Percentiles rank a stretch among this genome's conserved stretches.
phyloP scores from a whole-genome alignment of 306 rosid genomes.

The Rosa chinensis region DNA sequence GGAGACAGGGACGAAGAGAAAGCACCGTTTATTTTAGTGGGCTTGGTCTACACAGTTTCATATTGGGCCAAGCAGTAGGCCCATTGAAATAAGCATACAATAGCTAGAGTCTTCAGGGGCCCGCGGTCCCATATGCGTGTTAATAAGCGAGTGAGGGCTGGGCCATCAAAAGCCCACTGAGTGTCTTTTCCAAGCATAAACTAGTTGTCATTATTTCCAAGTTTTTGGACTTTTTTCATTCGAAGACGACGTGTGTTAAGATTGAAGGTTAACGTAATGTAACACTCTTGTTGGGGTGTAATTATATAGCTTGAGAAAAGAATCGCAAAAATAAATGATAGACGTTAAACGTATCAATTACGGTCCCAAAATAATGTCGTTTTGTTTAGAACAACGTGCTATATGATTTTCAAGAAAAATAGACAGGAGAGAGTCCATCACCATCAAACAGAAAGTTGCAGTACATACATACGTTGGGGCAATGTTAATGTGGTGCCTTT shows the following conservation, averaged over 20 bases:
- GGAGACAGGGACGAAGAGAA: neutral
- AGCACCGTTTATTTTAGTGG: too few species aligned
- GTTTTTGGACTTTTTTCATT: too few species aligned
- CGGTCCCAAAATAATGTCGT: neutral
- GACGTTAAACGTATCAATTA: neutral
- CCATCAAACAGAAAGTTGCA: neutral
- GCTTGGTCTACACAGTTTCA: too few species aligned
- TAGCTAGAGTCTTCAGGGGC: too few species aligned
- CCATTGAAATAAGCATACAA: too few species aligned
- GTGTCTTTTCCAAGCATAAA: too few species aligned
- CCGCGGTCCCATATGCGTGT: too few species aligned
- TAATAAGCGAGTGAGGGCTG: too few species aligned
- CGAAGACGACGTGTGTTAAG: neutral
- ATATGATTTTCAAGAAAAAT: neutral
- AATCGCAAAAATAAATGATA: neutral
- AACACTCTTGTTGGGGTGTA: neutral
- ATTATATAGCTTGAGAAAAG: neutral
- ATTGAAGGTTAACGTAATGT: neutral
- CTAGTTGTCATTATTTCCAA: too few species aligned
- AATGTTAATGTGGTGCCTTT: neutral
- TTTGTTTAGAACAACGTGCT: neutral
- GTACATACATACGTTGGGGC: neutral
- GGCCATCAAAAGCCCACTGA: too few species aligned
- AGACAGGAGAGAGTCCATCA: neutral
- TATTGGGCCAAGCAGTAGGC: too few species aligned